Evolutionary conservation across 2,329 filamentous ascomycete genomes (phyloP).

Genomic region (Talaromyces albobiverticillius): DNA sequence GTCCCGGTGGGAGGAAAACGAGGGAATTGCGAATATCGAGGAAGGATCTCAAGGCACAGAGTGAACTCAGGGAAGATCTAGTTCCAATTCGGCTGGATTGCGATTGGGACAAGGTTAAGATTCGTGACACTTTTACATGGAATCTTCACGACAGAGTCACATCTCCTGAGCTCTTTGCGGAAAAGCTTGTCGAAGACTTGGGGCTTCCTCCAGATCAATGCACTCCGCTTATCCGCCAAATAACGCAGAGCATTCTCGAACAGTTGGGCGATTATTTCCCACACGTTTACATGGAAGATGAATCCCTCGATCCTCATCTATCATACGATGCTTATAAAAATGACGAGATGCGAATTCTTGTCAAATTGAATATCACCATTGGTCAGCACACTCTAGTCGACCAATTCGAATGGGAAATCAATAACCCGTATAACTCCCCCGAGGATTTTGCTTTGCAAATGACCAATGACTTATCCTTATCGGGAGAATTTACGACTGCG

Average conservation of each 20-base stretch:
- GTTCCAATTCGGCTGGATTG: conserved; percentile 90
- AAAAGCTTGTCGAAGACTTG: conserved; percentile 84
- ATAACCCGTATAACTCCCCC: conserved; percentile 87
- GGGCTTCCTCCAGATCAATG: conserved; percentile 68
- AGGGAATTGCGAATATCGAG: conserved; percentile 69
- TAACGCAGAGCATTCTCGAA: conserved; percentile 71
- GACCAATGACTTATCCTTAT: conserved; percentile 83
- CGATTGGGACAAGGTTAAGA: conserved; percentile 90
- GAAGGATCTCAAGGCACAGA: conserved; percentile 79
- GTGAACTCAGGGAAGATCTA: conserved; percentile 85
- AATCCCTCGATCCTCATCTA: conserved; percentile 81
- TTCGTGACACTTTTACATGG: conserved; percentile 98
- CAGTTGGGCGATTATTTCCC: conserved; percentile 93
- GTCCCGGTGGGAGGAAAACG: conserved; percentile 73
- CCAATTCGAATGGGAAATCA: conserved; percentile 99
- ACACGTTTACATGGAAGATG: conserved; percentile 83
- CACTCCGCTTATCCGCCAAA: conserved; percentile 58
- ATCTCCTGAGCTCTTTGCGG: conserved; percentile 75
- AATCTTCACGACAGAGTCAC: conserved; percentile 90
- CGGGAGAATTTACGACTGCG: conserved; percentile 93
- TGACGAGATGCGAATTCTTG: conserved; percentile 93
- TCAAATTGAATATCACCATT: conserved; percentile 97
- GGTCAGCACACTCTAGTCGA: conserved; percentile 91
- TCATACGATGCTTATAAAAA: conserved; percentile 96
- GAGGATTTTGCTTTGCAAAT: conserved; percentile 91